Conservation (phyloP, 2,329 filamentous ascomycete species). For the Diaporthe eres region DNA sequence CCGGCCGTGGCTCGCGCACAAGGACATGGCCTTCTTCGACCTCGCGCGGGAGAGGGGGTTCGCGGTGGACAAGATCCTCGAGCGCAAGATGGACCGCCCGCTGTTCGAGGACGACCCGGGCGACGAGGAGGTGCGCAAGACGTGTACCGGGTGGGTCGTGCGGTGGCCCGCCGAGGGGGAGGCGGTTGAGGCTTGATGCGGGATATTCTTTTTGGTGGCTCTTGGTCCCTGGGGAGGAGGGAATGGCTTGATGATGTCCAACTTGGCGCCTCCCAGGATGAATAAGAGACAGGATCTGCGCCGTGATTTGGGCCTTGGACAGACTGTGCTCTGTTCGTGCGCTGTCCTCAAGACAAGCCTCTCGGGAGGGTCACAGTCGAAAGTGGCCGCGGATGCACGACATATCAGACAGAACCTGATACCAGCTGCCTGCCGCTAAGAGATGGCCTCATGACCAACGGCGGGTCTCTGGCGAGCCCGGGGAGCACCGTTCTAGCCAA, state of each 20-base stretch:
- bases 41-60: constrained; percentile 80
- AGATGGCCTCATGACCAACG: background rate
- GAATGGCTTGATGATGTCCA: no score
- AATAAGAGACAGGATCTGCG: no score
- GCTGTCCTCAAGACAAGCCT: background rate
- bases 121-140: constrained; percentile 84
- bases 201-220: no score
- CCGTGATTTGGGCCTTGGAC: no score
- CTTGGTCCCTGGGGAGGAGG: background rate
- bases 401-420: background rate
- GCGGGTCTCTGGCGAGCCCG: background rate
- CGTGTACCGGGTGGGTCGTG: constrained; percentile 84
- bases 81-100: constrained; percentile 85
- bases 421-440: background rate
- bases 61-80: constrained; percentile 82
- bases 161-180: constrained; percentile 68
- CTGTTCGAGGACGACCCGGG: constrained; percentile 93
- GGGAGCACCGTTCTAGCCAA: rapidly evolving
- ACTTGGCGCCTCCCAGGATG: no score
- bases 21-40: constrained; percentile 90
- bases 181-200: background rate
- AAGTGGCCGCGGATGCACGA: background rate
- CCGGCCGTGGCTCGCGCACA: constrained; percentile 88
- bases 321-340: no score
- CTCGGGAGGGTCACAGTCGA: no score